Evolutionary conservation across 352 stramenopile species (phyloP).

Genomic region (Phytophthora agathidicida): DNA sequence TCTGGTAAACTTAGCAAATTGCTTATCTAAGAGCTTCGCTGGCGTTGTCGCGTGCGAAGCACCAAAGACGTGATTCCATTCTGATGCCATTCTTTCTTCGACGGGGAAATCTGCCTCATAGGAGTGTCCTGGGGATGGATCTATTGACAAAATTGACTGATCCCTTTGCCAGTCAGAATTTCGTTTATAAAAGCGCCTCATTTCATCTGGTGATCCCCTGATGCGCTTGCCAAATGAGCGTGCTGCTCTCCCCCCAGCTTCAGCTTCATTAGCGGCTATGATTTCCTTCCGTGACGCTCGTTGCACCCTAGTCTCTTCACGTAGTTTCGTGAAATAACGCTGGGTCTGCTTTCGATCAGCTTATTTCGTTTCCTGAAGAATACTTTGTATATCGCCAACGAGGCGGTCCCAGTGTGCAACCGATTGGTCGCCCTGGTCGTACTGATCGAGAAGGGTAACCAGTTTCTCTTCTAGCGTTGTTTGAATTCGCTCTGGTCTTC

Average conservation of each 20-base stretch:
- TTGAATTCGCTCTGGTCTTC: no score
- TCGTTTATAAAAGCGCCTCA: not conserved
- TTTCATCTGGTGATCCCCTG: not conserved
- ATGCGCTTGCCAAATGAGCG: not conserved
- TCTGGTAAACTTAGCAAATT: not conserved
- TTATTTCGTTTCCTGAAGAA: not conserved
- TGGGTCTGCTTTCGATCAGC: not conserved
- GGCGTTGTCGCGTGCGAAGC: not conserved
- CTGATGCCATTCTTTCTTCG: slow-evolving; percentile 2
- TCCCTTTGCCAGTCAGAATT: not conserved
- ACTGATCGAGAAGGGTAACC: no score
- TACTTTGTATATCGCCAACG: not conserved
- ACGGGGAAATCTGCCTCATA: no score
- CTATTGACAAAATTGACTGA: not conserved
- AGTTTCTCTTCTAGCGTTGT: no score
- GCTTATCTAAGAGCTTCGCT: not conserved
- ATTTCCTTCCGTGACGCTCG: not conserved
- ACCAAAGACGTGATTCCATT: not conserved
- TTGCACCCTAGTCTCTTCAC: not conserved
- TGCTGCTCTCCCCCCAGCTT: not conserved
- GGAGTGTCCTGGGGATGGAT: not conserved
- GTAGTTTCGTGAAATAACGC: not conserved
- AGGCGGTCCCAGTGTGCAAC: not conserved
- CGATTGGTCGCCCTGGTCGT: not conserved
- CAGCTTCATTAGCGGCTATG: no score